A percentile compares a stretch with the other conserved stretches of the same genome.
These are phyloP conservation scores for Anastatica hierochuntica DNA, from an alignment of 345 rosid species.

Conservation along the genomic window DNA sequence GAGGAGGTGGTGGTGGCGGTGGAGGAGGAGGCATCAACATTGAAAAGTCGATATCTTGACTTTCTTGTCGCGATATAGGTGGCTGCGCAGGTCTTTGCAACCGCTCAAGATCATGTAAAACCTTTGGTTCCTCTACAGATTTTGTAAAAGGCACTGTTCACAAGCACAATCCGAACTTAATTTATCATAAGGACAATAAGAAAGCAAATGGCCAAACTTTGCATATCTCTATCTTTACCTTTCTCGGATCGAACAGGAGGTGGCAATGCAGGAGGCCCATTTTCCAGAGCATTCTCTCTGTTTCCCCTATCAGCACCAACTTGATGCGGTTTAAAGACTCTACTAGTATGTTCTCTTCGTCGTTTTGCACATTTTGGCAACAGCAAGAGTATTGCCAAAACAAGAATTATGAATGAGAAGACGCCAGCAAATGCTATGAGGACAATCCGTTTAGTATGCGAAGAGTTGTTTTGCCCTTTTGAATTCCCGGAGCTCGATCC, in stretches of 20 bases:
- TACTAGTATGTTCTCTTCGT: constrained; percentile 41
- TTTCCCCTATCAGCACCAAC: constrained; percentile 57
- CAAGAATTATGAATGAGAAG: constrained; percentile 44
- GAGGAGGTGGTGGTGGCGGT: too few species aligned
- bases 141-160: constrained; percentile 38
- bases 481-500: constrained; percentile 33
- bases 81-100: constrained; percentile 21
- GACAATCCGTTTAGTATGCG: constrained; percentile 44
- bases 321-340: constrained; percentile 52
- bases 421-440: constrained; percentile 72
- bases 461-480: constrained; percentile 27
- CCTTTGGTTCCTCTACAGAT: constrained; percentile 41
- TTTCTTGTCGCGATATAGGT: constrained; percentile 27
- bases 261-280: constrained; percentile 31
- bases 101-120: constrained; percentile 37
- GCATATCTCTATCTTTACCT: constrained; percentile 34
- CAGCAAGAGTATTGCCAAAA: constrained; percentile 40
- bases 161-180: constrained; percentile 8
- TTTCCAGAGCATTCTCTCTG: constrained; percentile 49
- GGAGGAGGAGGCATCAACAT: constrained; percentile 41
- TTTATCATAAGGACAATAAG: background rate
- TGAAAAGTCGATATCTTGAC: constrained; percentile 56
- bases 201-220: background rate
- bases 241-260: constrained; percentile 46
- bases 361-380: constrained; percentile 45